phyloP scores from a whole-genome alignment of 805 yeast species.

The Dipodascus albidus region DNA sequence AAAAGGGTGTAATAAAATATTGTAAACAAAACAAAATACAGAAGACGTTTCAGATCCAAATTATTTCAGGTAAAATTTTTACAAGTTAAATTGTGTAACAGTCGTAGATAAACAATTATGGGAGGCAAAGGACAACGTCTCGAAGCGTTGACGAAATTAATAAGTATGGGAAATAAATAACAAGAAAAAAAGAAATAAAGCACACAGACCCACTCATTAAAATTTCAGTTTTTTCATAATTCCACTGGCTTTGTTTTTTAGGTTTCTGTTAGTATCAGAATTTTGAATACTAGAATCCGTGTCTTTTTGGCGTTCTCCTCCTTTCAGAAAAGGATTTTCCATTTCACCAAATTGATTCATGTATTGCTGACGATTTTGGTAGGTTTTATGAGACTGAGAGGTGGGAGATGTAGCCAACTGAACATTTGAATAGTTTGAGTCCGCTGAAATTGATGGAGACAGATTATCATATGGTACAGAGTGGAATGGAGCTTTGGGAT shows the following conservation, averaged over 20 bases:
- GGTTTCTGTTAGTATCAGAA: not conserved
- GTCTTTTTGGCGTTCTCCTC: not conserved
- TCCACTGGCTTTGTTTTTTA: not conserved
- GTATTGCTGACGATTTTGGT: not conserved
- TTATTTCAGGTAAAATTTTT: too few relatives aligned
- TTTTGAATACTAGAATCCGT: not conserved
- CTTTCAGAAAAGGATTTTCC: not conserved
- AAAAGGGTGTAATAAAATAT: too few relatives aligned
- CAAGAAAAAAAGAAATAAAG: not conserved
- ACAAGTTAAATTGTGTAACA: too few relatives aligned
- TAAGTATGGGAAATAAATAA: slow-evolving; percentile 1
- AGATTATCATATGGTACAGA: not conserved
- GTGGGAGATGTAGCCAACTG: not conserved
- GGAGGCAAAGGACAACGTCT: too few relatives aligned
- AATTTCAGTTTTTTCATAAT: not conserved
- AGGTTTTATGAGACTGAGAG: not conserved
- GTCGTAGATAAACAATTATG: too few relatives aligned
- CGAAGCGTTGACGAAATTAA: too few relatives aligned
- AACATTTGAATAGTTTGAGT: not conserved
- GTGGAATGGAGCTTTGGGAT: not conserved
- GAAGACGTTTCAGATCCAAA: not conserved
- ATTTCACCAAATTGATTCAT: not conserved
- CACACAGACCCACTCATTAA: too few relatives aligned
- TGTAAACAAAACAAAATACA: too few relatives aligned
- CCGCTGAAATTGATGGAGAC: not conserved